Evolutionary conservation across 495 filamentous ascomycete species (phyloP), one percentile per base, ranked within the genome.

Genomic region (Apodospora peruviana): DNA sequence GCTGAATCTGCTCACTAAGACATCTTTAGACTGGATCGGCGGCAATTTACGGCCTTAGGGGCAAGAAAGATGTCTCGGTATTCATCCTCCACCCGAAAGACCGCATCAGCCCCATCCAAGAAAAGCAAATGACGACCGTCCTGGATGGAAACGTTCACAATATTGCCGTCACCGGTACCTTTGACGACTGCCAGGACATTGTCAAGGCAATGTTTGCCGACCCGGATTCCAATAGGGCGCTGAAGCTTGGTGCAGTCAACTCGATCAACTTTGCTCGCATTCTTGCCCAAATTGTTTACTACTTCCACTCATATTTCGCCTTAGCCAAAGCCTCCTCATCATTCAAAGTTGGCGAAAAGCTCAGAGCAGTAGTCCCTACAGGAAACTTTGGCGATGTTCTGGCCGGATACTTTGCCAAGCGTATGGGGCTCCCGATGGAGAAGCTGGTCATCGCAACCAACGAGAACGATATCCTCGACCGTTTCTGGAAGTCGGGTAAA

Each of bases 341-440:
- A 22, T 75, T 78, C 47, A 68, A 74, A 29, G 61, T 78, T 1
- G 72, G 72, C 14, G 69, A 77, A 47, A 82, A 82, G 53, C 72
- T 96, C 47, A 81, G 88, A 39, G 90, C 87, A 58, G 86, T 91
- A 8, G 84, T 88, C 0, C 93, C 93, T 2, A 88, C 89, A 2
- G 91, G 93, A 11, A 97, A 98, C 76, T 98, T 98, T 62, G 91
- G 91, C n/a, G 84, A 97, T 61, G 85, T 97, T 55, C 77, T 96
- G 2, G 91, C 93, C 0, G 93, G 93, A 37, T 97, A 86, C 65
- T 95, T 96, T 59, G 90, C 91, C 0, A 82, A 83, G 53, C 77
- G 80, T 50, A 96, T 98, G 90, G 93, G 93, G 39, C 80, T 96
- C 0, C 91, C 90, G 19, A 74, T 78, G 2, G 82, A 87, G 42